Evolutionary conservation across 163 green algal genomes (phyloP).

Genomic region (Chlamydomonas reinhardtii): DNA sequence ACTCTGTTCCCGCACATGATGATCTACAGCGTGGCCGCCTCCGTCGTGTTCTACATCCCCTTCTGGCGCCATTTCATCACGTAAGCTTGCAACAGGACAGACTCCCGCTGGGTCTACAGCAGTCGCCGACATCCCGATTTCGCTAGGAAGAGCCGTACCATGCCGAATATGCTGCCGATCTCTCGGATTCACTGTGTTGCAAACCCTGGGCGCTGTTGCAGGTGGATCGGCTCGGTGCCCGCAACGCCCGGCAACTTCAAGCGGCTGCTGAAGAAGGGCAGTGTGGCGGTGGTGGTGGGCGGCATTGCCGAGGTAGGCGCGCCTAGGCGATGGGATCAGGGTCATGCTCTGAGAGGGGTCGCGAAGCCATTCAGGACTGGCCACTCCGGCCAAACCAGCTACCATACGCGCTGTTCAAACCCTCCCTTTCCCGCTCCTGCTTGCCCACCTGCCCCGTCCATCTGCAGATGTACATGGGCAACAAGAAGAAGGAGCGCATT

Average conservation of each 20-base stretch:
- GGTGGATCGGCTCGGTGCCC: conserved; percentile 63
- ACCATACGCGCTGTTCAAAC: too few relatives aligned
- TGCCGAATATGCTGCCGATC: too few relatives aligned
- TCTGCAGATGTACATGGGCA: conserved; percentile 58
- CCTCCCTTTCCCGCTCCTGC: not conserved
- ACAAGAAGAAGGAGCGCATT: conserved; percentile 44
- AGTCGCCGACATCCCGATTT: too few relatives aligned
- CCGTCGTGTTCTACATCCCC: conserved; percentile 57
- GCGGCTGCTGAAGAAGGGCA: conserved; percentile 54
- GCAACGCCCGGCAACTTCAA: conserved; percentile 61
- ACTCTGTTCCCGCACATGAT: conserved; percentile 48
- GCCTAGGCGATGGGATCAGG: too few relatives aligned
- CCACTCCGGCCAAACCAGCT: too few relatives aligned
- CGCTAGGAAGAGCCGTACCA: too few relatives aligned
- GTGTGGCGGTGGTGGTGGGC: conserved; percentile 47
- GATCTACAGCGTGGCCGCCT: conserved; percentile 57
- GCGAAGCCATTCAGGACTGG: too few relatives aligned
- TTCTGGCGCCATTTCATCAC: conserved; percentile 61
- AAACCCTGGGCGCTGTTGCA: not conserved
- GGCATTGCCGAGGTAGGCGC: conserved; percentile 35
- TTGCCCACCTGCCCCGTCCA: too few relatives aligned
- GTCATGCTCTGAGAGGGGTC: too few relatives aligned
- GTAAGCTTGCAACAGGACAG: not conserved
- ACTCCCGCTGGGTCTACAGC: too few relatives aligned
- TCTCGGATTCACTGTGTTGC: too few relatives aligned